phyloP scores from a whole-genome alignment of 371 early-diverging fungal species.

The Apophysomyces ossiformis region DNA sequence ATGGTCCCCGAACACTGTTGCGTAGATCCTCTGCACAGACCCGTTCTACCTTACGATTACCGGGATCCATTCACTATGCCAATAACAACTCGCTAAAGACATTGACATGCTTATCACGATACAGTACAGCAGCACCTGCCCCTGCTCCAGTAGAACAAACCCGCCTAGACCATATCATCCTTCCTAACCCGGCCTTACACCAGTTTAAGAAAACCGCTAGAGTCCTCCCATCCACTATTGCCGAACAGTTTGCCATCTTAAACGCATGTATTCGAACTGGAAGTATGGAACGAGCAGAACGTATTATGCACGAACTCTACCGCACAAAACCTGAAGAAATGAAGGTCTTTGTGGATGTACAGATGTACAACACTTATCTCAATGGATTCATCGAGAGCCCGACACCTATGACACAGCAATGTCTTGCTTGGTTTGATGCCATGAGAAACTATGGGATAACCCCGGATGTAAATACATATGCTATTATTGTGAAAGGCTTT shows the following conservation, averaged over 20 bases:
- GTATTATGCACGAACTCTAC: constrained; percentile 72
- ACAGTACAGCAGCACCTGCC: constrained; percentile 13
- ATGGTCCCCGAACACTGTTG: constrained; percentile 1
- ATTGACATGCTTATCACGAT: neutral
- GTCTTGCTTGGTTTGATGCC: constrained; percentile 77
- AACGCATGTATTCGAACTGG: constrained; percentile 81
- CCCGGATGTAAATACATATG: constrained; percentile 37
- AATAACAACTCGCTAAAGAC: neutral
- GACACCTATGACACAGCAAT: constrained; percentile 59
- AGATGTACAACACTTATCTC: constrained; percentile 84
- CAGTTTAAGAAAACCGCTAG: constrained; percentile 34
- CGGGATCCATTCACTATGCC: neutral
- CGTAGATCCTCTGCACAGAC: neutral
- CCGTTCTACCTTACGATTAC: neutral
- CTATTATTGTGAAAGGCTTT: constrained; percentile 60
- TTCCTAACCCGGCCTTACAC: constrained; percentile 42
- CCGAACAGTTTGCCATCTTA: constrained; percentile 60
- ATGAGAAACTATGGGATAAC: constrained; percentile 32
- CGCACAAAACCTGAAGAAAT: constrained; percentile 69
- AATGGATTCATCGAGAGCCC: constrained; percentile 68
- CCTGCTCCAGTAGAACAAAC: constrained; percentile 3
- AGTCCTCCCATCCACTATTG: constrained; percentile 41
- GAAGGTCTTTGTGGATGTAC: constrained; percentile 69
- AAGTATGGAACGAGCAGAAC: constrained; percentile 77
- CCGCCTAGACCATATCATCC: constrained; percentile 28